These are phyloP conservation scores for Fennellomyces sp. DNA, from an alignment of 371 early-diverging fungal genomes.

Conservation along the genomic window DNA sequence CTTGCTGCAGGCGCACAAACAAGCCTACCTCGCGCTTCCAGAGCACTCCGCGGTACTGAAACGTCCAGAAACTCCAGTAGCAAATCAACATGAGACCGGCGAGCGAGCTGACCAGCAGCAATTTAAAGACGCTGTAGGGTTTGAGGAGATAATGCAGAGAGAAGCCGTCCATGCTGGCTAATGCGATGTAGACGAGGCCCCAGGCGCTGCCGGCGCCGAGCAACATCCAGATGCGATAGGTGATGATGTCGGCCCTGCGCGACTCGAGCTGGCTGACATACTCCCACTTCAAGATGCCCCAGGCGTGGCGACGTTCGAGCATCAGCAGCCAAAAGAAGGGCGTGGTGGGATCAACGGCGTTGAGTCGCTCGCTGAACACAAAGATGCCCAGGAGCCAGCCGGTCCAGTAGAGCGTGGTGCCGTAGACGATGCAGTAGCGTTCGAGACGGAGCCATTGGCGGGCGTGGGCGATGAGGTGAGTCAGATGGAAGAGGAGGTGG, in stretches of 20 bases:
- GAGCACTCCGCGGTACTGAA: constrained; percentile 65
- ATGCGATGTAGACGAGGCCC: constrained; percentile 56
- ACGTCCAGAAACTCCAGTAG: constrained; percentile 74
- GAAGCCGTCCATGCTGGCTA: constrained; percentile 51
- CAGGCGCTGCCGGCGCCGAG: constrained; percentile 62
- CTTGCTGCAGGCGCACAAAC: no score
- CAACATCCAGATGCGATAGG: constrained; percentile 64
- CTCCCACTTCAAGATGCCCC: constrained; percentile 71
- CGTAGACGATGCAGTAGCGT: constrained; percentile 62
- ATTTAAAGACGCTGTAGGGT: constrained; percentile 22
- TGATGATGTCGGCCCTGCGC: constrained; percentile 20
- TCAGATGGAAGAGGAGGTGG: constrained; percentile 56
- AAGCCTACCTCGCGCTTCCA: constrained; percentile 54
- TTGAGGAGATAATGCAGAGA: constrained; percentile 42
- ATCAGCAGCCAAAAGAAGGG: constrained; percentile 53
- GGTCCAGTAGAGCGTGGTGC: constrained; percentile 66
- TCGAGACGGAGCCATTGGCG: constrained; percentile 50
- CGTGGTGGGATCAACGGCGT: constrained; percentile 29
- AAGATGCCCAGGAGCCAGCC: constrained; percentile 61
- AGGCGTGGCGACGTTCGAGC: constrained; percentile 63
- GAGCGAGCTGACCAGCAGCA: constrained; percentile 51
- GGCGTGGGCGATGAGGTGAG: constrained; percentile 51
- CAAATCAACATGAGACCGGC: constrained; percentile 61
- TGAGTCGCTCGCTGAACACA: constrained; percentile 43
- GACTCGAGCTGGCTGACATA: constrained; percentile 52